Base-by-base conservation (phyloP, 495 filamentous ascomycete genomes). In the Chaetomium cochliodes region DNA sequence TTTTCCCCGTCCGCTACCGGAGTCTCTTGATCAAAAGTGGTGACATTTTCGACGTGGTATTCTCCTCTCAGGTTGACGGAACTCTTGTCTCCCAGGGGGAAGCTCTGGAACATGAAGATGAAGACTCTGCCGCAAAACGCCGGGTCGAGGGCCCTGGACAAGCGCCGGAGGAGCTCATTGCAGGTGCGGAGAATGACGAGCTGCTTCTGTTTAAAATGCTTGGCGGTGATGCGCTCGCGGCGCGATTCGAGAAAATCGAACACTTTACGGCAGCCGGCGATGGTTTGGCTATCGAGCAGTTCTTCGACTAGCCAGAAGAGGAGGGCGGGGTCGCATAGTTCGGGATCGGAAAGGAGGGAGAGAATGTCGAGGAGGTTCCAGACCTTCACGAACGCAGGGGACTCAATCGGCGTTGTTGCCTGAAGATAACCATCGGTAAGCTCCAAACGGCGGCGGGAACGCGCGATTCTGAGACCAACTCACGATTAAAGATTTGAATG, bases 41-140 rank as follows among this genome's bases (percentile, higher is more conserved):
- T 99, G 58, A 94, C 86, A 83, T 99, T 99, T 69, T 97, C 93
- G 22, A 88, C 85, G 70, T 99, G 96, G 67, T 93, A 99, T 76
- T 98, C 94, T 68, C 94, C 94, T 30, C 96, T 87, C 54, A 97
- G 84, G 69, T 99, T 99, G 55, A 99, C 93, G 2, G 93, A 96
- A 73, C 94, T 97, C 70, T 90, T 93, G 77, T 99, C 94, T 28
- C 93, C 92, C 0, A 98, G 81, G 13, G 94, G 92, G 70, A 98
- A 97, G 73, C 91, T 96, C 74, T 98, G 94, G 75, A 97, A 98
- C 63, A 98, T 85, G 72, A 96, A 99, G 67, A 99, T 96, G 72
- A 96, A 96, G 23, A 99, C 93, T 51, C 93, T 84, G 42, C 94
- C 94, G 73, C 93, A 97, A 75, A 98, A 99, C 3, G 96, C 93